phyloP scores from a whole-genome alignment of 2,329 filamentous ascomycete species.

The Pseudogymnoascus sp. region DNA sequence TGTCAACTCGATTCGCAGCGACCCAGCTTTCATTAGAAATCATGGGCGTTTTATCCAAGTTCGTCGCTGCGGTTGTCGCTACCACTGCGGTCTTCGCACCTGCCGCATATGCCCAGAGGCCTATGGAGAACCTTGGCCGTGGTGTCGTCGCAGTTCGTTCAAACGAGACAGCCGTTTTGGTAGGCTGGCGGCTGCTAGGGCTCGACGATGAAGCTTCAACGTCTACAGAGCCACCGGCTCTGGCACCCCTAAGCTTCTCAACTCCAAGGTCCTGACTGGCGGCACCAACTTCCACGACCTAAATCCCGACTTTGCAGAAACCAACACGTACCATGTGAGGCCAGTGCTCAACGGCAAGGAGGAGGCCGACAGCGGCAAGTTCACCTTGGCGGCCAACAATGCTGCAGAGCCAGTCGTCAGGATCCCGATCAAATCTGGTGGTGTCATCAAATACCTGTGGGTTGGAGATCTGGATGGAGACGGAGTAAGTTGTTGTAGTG shows the following conservation, averaged over 20 bases:
- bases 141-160: background rate
- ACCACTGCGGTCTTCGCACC: background rate
- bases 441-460: background rate
- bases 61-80: background rate
- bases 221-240: background rate
- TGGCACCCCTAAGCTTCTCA: background rate
- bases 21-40: background rate
- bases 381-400: background rate
- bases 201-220: constrained; percentile 3
- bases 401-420: background rate
- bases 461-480: constrained; percentile 1
- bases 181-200: background rate
- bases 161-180: background rate
- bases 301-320: background rate
- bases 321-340: background rate
- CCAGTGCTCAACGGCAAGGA: background rate
- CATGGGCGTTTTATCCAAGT: background rate
- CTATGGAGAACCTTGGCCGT: background rate
- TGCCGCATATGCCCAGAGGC: background rate
- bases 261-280: background rate
- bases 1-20: background rate
- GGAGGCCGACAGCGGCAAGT: background rate
- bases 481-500: background rate
- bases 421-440: background rate
- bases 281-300: background rate